Evolutionary conservation across 805 yeast genomes (phyloP).

Genomic region (Yarrowia deformans): DNA sequence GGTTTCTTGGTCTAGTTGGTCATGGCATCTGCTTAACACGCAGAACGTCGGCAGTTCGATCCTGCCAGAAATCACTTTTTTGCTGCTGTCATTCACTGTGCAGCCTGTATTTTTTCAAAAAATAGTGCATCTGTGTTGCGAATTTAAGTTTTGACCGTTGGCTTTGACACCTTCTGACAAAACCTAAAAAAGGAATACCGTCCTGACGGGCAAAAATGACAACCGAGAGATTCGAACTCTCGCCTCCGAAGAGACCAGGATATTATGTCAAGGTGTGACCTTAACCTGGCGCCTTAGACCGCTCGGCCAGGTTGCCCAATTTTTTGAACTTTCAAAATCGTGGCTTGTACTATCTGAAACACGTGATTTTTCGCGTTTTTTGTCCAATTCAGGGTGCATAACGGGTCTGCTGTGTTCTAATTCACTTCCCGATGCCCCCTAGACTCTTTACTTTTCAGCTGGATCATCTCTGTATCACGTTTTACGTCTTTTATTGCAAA

Average conservation of each 20-base stretch:
- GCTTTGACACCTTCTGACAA: neutral
- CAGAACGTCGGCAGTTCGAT: slow-evolving; percentile 99
- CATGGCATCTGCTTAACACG: slow-evolving; percentile 99
- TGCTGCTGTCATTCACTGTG: too few relatives aligned
- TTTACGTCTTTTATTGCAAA: too few relatives aligned
- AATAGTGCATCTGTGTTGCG: too few relatives aligned
- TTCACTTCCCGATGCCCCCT: too few relatives aligned
- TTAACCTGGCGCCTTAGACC: slow-evolving; percentile 39
- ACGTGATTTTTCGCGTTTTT: neutral
- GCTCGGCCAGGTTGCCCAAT: slow-evolving; percentile 30
- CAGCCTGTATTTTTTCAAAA: too few relatives aligned
- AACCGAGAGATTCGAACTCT: slow-evolving; percentile 19
- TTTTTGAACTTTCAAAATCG: neutral
- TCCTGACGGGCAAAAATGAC: neutral
- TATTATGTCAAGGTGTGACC: slow-evolving; percentile 7
- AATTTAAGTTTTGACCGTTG: too few relatives aligned
- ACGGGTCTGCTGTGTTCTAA: too few relatives aligned
- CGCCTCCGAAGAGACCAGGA: slow-evolving; percentile 28
- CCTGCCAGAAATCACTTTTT: slow-evolving; percentile 61
- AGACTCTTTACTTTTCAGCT: too few relatives aligned
- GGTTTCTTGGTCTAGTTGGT: slow-evolving; percentile 93
- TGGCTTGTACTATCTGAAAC: neutral
- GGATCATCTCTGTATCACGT: too few relatives aligned
- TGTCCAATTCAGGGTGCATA: too few relatives aligned
- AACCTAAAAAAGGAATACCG: neutral